Conservation (phyloP, 768 basidiomycete genomes). For the Xerocomus spinulosus region DNA sequence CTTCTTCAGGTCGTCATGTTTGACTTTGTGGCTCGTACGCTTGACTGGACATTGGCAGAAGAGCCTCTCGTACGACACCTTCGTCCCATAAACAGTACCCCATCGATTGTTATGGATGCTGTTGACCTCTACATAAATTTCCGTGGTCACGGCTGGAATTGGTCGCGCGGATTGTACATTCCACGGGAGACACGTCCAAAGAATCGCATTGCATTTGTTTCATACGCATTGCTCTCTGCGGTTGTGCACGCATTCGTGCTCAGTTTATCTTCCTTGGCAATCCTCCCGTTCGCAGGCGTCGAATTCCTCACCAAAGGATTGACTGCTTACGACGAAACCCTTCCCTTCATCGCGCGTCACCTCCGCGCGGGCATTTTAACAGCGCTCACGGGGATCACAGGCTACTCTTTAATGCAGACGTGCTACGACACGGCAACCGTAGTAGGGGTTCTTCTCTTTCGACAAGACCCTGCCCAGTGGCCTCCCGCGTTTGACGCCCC, state of each 20-base stretch:
- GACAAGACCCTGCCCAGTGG: constrained; percentile 28
- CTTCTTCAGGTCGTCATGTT: constrained; percentile 15
- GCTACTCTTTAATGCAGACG: constrained; percentile 35
- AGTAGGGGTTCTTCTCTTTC: constrained; percentile 22
- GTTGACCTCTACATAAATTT: constrained; percentile 48
- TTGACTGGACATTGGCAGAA: constrained; percentile 16
- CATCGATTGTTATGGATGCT: constrained; percentile 32
- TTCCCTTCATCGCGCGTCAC: constrained; percentile 25
- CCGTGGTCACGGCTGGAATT: constrained; percentile 62
- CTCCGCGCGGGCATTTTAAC: constrained; percentile 38
- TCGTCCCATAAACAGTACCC: constrained; percentile 3
- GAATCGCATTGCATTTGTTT: constrained; percentile 36
- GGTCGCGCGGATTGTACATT: constrained; percentile 36
- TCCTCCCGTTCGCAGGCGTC: constrained; percentile 42
- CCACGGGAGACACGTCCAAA: constrained; percentile 38
- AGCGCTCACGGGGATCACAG: constrained; percentile 37
- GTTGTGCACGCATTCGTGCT: constrained; percentile 36
- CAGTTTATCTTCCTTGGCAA: constrained; percentile 42
- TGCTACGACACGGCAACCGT: constrained; percentile 24
- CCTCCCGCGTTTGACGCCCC: constrained; percentile 33
- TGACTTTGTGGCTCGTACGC: constrained; percentile 4
- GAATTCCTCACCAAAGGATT: constrained; percentile 13
- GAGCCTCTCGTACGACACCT: constrained; percentile 14
- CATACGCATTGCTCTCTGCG: constrained; percentile 31
- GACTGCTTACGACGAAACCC: constrained; percentile 31